Evolutionary conservation across 148 eudicot species (phyloP).

Genomic region (Drosera capensis): DNA sequence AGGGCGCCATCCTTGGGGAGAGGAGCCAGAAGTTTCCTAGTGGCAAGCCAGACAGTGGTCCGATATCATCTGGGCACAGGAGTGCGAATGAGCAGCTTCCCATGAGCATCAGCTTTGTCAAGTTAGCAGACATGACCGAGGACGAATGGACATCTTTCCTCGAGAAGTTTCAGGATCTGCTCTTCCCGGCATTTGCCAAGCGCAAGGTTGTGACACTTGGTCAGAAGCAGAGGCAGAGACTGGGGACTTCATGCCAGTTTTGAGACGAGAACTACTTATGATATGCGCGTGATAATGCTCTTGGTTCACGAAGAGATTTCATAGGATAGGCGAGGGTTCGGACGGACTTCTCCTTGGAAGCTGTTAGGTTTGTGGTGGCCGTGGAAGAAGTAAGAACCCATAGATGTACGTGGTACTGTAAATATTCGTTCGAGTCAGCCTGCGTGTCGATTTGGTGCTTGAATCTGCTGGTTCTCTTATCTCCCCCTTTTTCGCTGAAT

Average conservation of each 20-base stretch:
- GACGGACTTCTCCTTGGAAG: not conserved
- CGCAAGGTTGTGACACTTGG: conserved; percentile 42
- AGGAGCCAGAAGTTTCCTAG: conserved; percentile 28
- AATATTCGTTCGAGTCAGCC: conserved; percentile 6
- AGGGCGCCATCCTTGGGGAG: conserved; percentile 39
- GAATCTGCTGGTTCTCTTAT: not conserved
- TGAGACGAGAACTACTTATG: conserved; percentile 18
- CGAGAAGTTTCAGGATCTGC: conserved; percentile 67
- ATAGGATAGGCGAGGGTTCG: not conserved
- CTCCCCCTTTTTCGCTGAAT: not conserved
- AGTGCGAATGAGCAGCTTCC: conserved; percentile 91
- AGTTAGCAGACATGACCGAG: conserved; percentile 77
- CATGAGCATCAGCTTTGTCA: conserved; percentile 54
- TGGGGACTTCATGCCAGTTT: conserved; percentile 99
- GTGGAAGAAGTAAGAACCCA: not conserved
- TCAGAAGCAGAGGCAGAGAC: conserved; percentile 83
- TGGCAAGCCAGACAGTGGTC: conserved; percentile 24
- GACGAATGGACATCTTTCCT: conserved; percentile 68
- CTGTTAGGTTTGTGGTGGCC: not conserved
- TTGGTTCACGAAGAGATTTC: not conserved
- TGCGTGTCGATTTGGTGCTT: not conserved
- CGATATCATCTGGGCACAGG: conserved; percentile 60
- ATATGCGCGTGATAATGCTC: not conserved
- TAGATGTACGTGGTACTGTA: conserved; percentile 3
- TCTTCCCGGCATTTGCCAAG: conserved; percentile 52